Evolutionary conservation across 768 basidiomycete genomes (phyloP).

Genomic region (Naganishia onofrii): DNA sequence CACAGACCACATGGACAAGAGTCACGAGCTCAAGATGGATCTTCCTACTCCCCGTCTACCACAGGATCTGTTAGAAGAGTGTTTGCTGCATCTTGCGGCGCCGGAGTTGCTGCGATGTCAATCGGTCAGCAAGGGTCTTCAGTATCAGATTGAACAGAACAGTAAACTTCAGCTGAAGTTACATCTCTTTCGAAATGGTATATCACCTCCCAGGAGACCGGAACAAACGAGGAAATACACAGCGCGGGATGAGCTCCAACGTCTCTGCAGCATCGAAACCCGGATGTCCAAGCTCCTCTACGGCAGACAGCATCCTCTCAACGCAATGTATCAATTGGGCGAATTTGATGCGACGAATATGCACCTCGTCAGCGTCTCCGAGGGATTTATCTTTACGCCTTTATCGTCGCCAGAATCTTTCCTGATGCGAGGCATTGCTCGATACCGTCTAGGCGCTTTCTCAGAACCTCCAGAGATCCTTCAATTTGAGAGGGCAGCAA

Average conservation of each 20-base stretch:
- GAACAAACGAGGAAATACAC: background rate
- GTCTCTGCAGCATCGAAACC: background rate
- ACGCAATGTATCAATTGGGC: background rate
- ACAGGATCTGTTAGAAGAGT: background rate
- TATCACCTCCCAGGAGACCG: background rate
- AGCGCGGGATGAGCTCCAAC: background rate
- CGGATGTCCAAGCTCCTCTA: background rate
- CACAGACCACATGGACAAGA: no score
- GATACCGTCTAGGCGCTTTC: background rate
- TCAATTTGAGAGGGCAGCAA: background rate
- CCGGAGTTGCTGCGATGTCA: background rate
- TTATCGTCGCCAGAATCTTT: background rate
- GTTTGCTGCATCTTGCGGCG: background rate
- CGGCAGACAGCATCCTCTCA: background rate
- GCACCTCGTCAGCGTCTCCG: background rate
- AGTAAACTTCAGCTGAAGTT: background rate
- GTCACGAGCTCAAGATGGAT: background rate
- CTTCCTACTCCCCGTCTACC: background rate
- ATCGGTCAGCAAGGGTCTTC: background rate
- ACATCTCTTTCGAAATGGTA: background rate
- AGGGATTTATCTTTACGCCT: background rate
- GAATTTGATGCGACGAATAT: background rate
- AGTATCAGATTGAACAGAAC: background rate
- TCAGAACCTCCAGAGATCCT: background rate
- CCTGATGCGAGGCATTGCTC: background rate